Evolutionary conservation across 331 rosid species (phyloP).

Genomic region (Saraca asoca): DNA sequence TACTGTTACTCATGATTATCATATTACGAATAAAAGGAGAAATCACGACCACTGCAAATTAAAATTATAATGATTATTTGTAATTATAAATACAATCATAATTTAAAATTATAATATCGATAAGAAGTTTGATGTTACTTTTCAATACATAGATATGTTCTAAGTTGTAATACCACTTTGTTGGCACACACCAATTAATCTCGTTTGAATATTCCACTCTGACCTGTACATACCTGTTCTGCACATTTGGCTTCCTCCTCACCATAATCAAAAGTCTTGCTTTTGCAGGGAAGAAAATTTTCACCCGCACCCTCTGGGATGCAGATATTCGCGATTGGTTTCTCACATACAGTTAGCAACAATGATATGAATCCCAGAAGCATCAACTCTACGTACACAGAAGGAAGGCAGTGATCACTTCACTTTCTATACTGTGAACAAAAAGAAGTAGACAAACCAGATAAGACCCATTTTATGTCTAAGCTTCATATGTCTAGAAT

Average conservation of each 20-base stretch:
- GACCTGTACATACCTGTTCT: conserved; percentile 31
- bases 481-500: background rate
- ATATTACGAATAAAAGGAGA: too few species aligned
- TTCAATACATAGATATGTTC: too few species aligned
- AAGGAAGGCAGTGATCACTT: background rate
- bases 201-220: too few species aligned
- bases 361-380: conserved; percentile 59
- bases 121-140: too few species aligned
- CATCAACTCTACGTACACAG: conserved; percentile 47
- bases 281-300: conserved; percentile 53
- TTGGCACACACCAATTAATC: too few species aligned
- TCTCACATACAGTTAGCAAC: conserved; percentile 49
- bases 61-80: too few species aligned
- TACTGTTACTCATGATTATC: too few species aligned
- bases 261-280: background rate
- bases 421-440: background rate
- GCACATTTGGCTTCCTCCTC: conserved; percentile 54
- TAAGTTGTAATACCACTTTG: too few species aligned
- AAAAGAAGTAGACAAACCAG: background rate
- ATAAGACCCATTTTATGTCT: too few species aligned
- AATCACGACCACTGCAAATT: too few species aligned
- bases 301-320: conserved; percentile 45
- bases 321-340: conserved; percentile 52
- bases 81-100: too few species aligned
- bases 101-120: too few species aligned